Evolutionary conservation across 106 monocot genomes (phyloP), one percentile per base, ranked within the genome.

Genomic region (Acorus gramineus): DNA sequence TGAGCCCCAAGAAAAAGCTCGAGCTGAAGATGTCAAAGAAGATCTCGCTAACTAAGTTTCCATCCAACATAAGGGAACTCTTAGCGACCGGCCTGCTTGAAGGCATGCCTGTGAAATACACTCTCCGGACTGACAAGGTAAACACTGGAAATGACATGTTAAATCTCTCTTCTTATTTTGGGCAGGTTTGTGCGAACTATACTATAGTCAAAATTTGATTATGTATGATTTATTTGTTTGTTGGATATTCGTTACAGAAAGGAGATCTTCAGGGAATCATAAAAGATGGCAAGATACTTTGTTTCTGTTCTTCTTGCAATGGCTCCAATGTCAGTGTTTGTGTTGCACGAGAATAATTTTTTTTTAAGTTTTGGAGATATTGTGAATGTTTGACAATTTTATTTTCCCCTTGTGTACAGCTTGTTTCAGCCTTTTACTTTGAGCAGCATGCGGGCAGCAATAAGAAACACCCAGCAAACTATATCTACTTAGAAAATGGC

Each of bases 1-100:
- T 60, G 52, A 65, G 46, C 0, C 74, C 76, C 6, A 77, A 73
- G 59, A 70, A 74, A 55, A 90, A 86, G 80, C 78, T 82, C 86
- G 86, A 84, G 65, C 47, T 83, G 63, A 87, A 88, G 71, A 88
- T 87, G 80, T 85, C 91, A 8, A 91, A 93, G 74, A 89, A 87
- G 79, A 84, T 92, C 61, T 55, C 82, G 6, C 59, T 84, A 11
- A 81, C 77, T 13, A 86, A 81, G 72, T 63, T 78, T 9, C 98
- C 98, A 0, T 46, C 63, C 3, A 98, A 88, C 66, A 72, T 86
- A 2, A 83, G 68, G 55, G 92, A 89, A 2, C 74, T 98, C 67
- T 75, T 98, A 8, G 81, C 69, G 4, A 92, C 92, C 6, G 92
- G 98, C 28, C 74, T 92, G 65, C 89, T 98, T 4, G 98, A 98